Conservation (phyloP, 2,329 filamentous ascomycete species). For the Proliferodiscus dingleyae region DNA sequence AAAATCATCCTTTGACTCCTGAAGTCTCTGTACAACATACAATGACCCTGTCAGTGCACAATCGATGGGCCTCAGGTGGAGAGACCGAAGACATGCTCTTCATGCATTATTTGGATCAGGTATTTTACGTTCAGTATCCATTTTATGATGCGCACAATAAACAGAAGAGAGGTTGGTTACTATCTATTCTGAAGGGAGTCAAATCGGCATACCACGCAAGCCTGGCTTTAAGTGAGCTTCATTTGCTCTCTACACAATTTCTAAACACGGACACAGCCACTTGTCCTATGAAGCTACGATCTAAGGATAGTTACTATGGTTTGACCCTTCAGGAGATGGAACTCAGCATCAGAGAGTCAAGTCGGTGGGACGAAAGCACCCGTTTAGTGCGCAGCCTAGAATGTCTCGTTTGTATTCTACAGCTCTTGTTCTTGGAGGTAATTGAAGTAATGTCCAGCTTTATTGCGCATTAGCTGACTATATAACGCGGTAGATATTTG, state of each 20-base stretch:
- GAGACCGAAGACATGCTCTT: constrained; percentile 1
- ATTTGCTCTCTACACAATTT: neutral
- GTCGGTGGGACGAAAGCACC: neutral
- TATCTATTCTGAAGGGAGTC: neutral
- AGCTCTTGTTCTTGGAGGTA: constrained; percentile 8
- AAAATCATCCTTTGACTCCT: too few relatives aligned
- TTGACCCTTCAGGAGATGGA: constrained; percentile 1
- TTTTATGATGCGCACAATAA: neutral
- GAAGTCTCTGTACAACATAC: too few relatives aligned
- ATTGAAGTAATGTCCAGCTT: neutral
- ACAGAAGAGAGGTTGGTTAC: constrained; percentile 1
- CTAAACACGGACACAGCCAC: neutral
- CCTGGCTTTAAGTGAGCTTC: constrained; percentile 2
- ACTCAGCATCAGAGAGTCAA: neutral
- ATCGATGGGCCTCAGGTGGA: too few relatives aligned
- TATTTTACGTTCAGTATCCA: constrained; percentile 3
- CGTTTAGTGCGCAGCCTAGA: neutral
- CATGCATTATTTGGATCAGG: constrained; percentile 5
- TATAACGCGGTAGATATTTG: neutral
- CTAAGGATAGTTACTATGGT: neutral
- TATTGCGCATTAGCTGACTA: neutral
- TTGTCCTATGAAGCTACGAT: neutral
- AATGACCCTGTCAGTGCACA: too few relatives aligned
- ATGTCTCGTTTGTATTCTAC: constrained; percentile 4
- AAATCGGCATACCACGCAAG: constrained; percentile 4